Evolutionary conservation across 129 eudicot species (phyloP).

Genomic region (Oenanthe sinensis): DNA sequence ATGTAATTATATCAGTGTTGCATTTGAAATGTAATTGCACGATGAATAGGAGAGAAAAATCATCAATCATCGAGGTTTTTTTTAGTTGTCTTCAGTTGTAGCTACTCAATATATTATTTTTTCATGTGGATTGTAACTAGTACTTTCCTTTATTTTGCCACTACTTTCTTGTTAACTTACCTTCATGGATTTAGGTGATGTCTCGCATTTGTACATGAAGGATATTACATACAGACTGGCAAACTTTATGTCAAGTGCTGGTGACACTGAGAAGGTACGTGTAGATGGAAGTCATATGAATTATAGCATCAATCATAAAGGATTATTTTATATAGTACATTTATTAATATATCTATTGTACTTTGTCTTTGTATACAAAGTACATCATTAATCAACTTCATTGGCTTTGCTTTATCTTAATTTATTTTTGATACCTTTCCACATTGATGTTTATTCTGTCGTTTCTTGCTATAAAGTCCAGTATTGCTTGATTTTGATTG

Average conservation of each 20-base stretch:
- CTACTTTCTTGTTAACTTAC: neutral
- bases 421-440: neutral
- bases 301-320: neutral
- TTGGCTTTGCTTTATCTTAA: neutral
- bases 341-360: neutral
- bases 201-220: conserved; percentile 51
- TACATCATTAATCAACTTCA: neutral
- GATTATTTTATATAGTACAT: neutral
- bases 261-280: conserved; percentile 51
- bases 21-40: neutral
- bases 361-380: neutral
- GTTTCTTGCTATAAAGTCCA: neutral
- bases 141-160: neutral
- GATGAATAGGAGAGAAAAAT: neutral
- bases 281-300: neutral
- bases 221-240: conserved; percentile 54
- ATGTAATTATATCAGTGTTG: neutral
- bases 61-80: neutral
- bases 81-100: neutral
- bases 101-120: neutral
- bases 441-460: neutral
- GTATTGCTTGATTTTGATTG: neutral
- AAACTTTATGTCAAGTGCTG: conserved; percentile 32
- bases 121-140: neutral
- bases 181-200: conserved; percentile 37